phyloP scores from a whole-genome alignment of 805 yeast species.

The Candida corydali region DNA sequence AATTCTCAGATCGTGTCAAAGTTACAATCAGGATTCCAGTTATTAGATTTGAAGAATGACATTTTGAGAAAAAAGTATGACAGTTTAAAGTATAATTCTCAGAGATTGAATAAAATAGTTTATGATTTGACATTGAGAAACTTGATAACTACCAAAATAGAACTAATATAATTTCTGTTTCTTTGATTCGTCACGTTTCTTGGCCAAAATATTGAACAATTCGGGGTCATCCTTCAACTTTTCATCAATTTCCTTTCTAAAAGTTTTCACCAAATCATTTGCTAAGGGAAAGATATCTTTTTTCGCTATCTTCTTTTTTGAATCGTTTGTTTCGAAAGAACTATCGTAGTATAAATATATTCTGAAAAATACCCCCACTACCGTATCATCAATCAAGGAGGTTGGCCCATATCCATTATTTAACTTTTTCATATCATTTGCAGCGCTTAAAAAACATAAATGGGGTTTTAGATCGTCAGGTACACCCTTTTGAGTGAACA shows the following conservation, averaged over 20 bases:
- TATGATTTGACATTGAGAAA: constrained; percentile 21
- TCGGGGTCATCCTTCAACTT: constrained; percentile 27
- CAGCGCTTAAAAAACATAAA: constrained; percentile 45
- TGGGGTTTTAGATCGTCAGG: constrained; percentile 34
- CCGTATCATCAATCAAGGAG: constrained; percentile 68
- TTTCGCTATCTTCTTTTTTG: constrained; percentile 37
- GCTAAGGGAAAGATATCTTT: constrained; percentile 39
- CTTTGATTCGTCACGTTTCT: neutral
- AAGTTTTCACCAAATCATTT: constrained; percentile 27
- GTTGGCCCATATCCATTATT: constrained; percentile 83
- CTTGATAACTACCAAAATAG: constrained; percentile 13
- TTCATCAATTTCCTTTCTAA: constrained; percentile 27
- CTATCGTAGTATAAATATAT: constrained; percentile 29
- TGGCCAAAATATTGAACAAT: constrained; percentile 25
- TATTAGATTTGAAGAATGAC: constrained; percentile 27
- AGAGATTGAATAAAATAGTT: constrained; percentile 22
- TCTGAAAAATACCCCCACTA: constrained; percentile 55
- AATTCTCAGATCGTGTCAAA: constrained; percentile 20
- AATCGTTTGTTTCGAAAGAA: constrained; percentile 16
- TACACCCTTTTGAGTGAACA: constrained; percentile 24
- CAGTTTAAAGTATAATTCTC: constrained; percentile 25
- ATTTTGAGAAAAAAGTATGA: constrained; percentile 22
- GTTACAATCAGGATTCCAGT: constrained; percentile 23
- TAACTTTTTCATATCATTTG: constrained; percentile 60
- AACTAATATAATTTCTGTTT: constrained; percentile 3